Conservation (phyloP, 2,329 filamentous ascomycete species). For the Teratosphaeria gauchensis region DNA sequence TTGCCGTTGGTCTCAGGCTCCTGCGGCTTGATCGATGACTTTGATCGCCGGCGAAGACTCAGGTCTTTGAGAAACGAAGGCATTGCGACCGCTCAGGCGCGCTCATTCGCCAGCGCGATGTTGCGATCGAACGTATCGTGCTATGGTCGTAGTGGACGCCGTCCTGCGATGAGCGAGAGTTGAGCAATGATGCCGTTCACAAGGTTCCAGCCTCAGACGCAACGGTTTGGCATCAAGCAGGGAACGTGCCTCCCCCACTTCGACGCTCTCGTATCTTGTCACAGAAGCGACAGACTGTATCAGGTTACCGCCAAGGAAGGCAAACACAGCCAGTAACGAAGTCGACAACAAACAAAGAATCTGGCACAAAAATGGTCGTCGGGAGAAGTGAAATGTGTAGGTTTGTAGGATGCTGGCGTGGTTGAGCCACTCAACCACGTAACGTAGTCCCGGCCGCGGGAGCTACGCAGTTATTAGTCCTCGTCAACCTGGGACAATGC, state of each 20-base stretch:
- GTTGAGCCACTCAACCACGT: neutral
- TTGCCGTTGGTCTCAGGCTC: conserved; percentile 6
- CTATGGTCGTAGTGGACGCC: neutral
- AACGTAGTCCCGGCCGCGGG: neutral
- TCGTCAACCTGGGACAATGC: neutral
- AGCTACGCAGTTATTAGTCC: neutral
- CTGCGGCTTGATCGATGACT: conserved; percentile 57
- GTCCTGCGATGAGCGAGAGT: neutral
- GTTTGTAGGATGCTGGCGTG: neutral
- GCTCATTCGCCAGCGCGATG: neutral
- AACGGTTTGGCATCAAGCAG: neutral
- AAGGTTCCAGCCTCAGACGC: neutral
- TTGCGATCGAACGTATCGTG: neutral
- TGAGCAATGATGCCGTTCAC: neutral
- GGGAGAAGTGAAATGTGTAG: neutral
- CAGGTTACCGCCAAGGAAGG: neutral
- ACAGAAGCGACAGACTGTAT: neutral
- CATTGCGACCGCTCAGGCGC: conserved; percentile 21
- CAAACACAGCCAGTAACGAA: neutral
- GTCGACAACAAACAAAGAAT: neutral
- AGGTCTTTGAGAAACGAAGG: conserved; percentile 59
- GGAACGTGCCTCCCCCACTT: neutral
- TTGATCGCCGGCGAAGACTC: conserved; percentile 61
- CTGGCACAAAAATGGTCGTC: neutral
- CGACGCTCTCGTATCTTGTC: neutral